These are phyloP conservation scores for Phytophthora sp. DNA, from an alignment of 352 stramenopile species.

Conservation along the genomic window DNA sequence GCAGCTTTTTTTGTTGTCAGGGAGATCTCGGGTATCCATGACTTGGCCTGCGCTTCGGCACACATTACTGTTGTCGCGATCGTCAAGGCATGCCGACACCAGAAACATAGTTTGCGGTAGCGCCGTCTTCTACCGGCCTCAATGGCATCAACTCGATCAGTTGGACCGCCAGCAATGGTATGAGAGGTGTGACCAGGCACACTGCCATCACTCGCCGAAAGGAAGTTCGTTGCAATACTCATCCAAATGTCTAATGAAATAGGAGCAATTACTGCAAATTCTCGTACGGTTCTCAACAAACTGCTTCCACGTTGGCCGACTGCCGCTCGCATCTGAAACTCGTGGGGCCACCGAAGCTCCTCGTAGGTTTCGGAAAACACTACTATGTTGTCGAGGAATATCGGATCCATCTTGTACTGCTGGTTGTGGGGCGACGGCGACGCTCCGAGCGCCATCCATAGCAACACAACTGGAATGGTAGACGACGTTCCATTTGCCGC, in stretches of 20 bases:
- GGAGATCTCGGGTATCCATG: conserved; percentile 10
- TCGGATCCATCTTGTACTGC: not conserved
- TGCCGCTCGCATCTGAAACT: not conserved
- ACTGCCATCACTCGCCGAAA: not conserved
- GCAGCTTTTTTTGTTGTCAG: conserved; percentile 3
- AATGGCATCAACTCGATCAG: conserved; percentile 11
- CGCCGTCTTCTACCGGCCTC: not conserved
- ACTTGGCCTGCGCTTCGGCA: not conserved
- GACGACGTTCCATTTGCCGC: too few relatives aligned
- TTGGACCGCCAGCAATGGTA: not conserved
- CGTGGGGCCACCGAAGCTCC: not conserved
- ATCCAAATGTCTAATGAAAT: conserved; percentile 8
- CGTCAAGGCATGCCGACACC: conserved; percentile 9
- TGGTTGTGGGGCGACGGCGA: not conserved
- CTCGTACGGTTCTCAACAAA: not conserved
- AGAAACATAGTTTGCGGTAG: conserved; percentile 28
- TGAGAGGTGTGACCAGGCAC: conserved; percentile 9
- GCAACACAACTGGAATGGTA: not conserved
- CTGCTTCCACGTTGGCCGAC: not conserved
- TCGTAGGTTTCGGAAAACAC: conserved; percentile 6
- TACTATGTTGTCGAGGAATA: not conserved
- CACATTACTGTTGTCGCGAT: not conserved
- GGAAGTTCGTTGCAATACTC: conserved; percentile 21
- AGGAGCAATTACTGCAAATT: not conserved
- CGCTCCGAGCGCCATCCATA: not conserved